A percentile compares a stretch with the other conserved stretches of the same genome.
Evolutionary conservation across 2,329 filamentous ascomycete species (phyloP).

Genomic region (Colletotrichum sansevieriae): DNA sequence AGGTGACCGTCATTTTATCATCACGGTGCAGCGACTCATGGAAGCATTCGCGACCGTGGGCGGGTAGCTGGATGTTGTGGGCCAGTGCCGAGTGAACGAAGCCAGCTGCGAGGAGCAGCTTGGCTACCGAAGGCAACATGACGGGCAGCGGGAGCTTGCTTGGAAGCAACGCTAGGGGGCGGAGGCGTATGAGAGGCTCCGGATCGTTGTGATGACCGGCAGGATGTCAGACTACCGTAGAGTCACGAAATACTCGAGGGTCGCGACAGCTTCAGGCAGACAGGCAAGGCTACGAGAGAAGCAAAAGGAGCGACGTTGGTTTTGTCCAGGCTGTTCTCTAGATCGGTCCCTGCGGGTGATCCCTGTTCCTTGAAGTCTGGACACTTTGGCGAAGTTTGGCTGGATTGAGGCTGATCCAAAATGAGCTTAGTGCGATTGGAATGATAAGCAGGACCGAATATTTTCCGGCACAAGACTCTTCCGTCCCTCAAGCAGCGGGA

Average conservation of each 20-base stretch:
- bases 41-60: slow-evolving; percentile 97
- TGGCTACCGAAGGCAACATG: slow-evolving; percentile 61
- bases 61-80: slow-evolving; percentile 96
- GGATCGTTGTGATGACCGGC: slow-evolving; percentile 10
- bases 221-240: slow-evolving; percentile 25
- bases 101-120: slow-evolving; percentile 57
- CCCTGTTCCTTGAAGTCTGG: slow-evolving; percentile 42
- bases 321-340: slow-evolving; percentile 42
- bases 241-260: slow-evolving; percentile 23
- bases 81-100: slow-evolving; percentile 73
- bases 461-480: slow-evolving; percentile 27
- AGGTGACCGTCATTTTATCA: slow-evolving; percentile 98
- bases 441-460: slow-evolving; percentile 26
- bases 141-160: slow-evolving; percentile 33
- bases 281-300: slow-evolving; percentile 29
- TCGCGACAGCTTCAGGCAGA: slow-evolving; percentile 27
- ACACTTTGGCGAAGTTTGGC: slow-evolving; percentile 43
- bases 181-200: slow-evolving; percentile 27
- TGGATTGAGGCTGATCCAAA: slow-evolving; percentile 38
- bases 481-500: too few relatives aligned
- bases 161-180: slow-evolving; percentile 1
- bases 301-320: slow-evolving; percentile 35
- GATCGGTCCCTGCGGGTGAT: slow-evolving; percentile 34
- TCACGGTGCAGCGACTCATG: slow-evolving; percentile 92
- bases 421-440: slow-evolving; percentile 33